Evolutionary conservation across 2,329 filamentous ascomycete species (phyloP).

Genomic region (Beauveria pseudobassiana): DNA sequence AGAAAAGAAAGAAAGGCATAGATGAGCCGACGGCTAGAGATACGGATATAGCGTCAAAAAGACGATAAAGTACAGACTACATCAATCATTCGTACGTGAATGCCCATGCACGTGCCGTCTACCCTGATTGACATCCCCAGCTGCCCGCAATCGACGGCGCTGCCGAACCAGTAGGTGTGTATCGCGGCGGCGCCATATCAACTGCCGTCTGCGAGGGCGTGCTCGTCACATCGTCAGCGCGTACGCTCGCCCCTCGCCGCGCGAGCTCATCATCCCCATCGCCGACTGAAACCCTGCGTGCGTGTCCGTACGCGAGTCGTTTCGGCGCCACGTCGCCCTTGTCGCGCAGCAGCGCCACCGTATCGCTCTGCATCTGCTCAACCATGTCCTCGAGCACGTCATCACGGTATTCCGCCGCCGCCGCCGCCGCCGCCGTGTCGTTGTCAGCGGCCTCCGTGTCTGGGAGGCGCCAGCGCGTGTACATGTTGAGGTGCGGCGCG

Average conservation of each 20-base stretch:
- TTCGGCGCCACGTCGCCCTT: constrained; percentile 12
- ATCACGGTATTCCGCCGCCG: neutral
- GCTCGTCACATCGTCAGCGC: neutral
- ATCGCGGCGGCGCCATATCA: neutral
- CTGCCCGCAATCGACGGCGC: neutral
- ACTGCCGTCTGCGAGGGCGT: neutral
- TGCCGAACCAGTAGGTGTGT: neutral
- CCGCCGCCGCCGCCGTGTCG: too few species aligned
- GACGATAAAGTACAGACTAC: too few species aligned
- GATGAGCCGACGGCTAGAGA: too few species aligned
- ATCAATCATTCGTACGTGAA: too few species aligned
- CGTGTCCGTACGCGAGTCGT: neutral
- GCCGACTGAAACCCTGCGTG: neutral
- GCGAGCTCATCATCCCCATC: neutral
- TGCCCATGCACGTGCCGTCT: too few species aligned
- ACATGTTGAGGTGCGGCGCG: constrained; percentile 25
- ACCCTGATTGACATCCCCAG: too few species aligned
- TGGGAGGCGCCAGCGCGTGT: constrained; percentile 26
- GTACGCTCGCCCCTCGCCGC: neutral
- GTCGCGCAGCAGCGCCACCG: constrained; percentile 17
- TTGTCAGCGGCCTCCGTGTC: constrained; percentile 16
- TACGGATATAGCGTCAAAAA: too few species aligned
- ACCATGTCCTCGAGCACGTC: constrained; percentile 17
- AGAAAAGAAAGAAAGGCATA: too few species aligned
- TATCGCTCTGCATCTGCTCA: constrained; percentile 17